These are phyloP conservation scores for Westerdykella sp. DNA, from an alignment of 2,329 filamentous ascomycete species.

Conservation along the genomic window DNA sequence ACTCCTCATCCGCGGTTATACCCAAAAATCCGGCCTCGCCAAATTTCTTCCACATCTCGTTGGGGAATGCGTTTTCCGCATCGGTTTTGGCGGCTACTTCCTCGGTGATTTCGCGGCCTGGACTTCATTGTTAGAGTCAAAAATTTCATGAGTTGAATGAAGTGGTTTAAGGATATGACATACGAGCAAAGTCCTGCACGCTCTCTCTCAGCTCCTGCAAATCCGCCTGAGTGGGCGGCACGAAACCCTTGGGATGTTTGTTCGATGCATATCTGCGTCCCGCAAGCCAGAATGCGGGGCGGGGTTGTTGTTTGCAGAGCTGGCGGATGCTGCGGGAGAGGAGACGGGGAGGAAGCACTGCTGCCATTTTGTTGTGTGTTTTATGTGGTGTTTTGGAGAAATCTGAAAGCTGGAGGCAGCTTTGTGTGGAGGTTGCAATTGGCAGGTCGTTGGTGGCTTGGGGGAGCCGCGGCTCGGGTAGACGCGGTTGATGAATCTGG, in stretches of 20 bases:
- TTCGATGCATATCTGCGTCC: conserved; percentile 51
- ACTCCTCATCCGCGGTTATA: conserved; percentile 87
- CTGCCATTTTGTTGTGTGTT: conserved; percentile 27
- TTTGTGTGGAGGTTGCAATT: neutral
- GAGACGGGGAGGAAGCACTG: conserved; percentile 24
- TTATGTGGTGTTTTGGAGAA: conserved; percentile 2
- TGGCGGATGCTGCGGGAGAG: conserved; percentile 38
- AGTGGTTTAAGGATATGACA: conserved; percentile 5
- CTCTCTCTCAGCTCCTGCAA: conserved; percentile 74
- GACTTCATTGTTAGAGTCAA: neutral
- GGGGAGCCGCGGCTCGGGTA: conserved; percentile 1
- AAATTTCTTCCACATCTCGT: conserved; percentile 87
- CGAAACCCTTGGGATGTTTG: conserved; percentile 64
- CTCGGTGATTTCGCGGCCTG: conserved; percentile 75
- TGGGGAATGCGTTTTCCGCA: conserved; percentile 77
- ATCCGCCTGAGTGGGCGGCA: conserved; percentile 63
- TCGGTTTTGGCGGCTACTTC: conserved; percentile 80
- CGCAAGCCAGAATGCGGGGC: conserved; percentile 11
- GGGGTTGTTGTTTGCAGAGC: conserved; percentile 16
- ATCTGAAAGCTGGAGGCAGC: neutral
- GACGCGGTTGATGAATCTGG: neutral
- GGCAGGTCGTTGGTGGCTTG: neutral
- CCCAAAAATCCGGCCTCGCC: conserved; percentile 87
- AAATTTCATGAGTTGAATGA: neutral
- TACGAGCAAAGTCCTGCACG: conserved; percentile 77